Base-by-base conservation (phyloP, 108 stramenopile species). In the Fragilaria crotonensis region DNA sequence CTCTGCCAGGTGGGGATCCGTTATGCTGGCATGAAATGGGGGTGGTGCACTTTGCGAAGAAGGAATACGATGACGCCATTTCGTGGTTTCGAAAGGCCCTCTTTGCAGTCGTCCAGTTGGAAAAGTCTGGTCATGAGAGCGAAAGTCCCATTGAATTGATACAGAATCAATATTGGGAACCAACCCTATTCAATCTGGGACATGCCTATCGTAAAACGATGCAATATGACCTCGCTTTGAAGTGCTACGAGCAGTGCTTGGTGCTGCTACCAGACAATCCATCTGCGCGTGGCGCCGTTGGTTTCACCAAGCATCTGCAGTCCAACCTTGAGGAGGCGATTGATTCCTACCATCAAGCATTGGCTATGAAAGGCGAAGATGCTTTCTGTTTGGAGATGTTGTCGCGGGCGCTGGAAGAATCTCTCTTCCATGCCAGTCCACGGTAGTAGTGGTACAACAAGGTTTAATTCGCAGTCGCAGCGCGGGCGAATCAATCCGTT, bases 321-420 rank as follows among this genome's bases (percentile, higher is more conserved):
- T 80, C 79, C 17, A 67, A 86, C 46, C 25, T 90, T 25, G 89
- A 95, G 33, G 64, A 56, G 5, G 94, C 94, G 2, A 87, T 93
- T 51, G 90, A 88, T 52, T 54, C 47, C 19, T 92, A 93, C 64
- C 95, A 93, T 68, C 77, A 81, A 61, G 87, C 94, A 20, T 73
- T 97, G 5, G 73, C 79, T 52, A 62, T 82, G 22, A 90, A 95
- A 68, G 89, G 95, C 5, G 95, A 94, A 26, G 94, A 96, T 69
- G 62, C 94, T 21, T 95, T 98, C 57, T 71, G 83, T 28, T 65
- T 85, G 14, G 95, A 96, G 67, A 95, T 98, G 97, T 77, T 98
- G n/a, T 67, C 78, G 29, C 67, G 78, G 48, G 95, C 95, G 0
- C 64, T 98, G n/a, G 53, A 83, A 47, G 96, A 95, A 51, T 75